Base-by-base conservation (phyloP, 202 grass and related monocot species). In the Panicum virgatum region DNA sequence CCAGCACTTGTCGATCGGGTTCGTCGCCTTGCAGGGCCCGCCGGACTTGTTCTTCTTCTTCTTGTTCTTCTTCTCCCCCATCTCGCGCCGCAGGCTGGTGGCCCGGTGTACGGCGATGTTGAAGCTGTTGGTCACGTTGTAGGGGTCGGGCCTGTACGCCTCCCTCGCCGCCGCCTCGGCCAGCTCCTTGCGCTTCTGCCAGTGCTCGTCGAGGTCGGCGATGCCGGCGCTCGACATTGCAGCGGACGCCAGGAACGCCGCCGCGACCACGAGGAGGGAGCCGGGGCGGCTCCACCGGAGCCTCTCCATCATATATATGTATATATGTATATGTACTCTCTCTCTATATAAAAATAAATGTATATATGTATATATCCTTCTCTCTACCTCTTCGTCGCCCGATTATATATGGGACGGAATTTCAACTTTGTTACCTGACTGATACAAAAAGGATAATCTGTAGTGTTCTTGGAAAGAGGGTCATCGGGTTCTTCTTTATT, bases 1-100 rank as follows among this genome's bases (percentile, higher is more conserved):
- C 92, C 92, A 94, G 57, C 92, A 94, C 29, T 90, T 88, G 89
- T 94, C 92, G 62, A 92, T 92, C 50, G 87, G 92, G 87, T 94
- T 94, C 23, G 89, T 92, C 36, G 87, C 82, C 13, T 34, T 2
- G 81, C 92, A 94, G 37, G 82, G 82, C 0, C 84, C 50, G 51
- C 82, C 52, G 60, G 36, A 82, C 37, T 46, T 46, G 44, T 46
- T 46, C 12, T 8, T 56, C 1, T 60, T 26, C 66, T 87, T 45
- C 66, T n/a, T n/a, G n/a, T n/a, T 45, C 66, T 59, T 75, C 72
- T 14, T 42, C 22, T 51, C 64, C 5, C 45, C 22, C 15, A 92
- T 62, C 57, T 11, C 52, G 3, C 92, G 88, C 7, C 92, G 76
- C 0, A 56, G 88, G 77, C 74, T 58, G 51, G 59, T 8, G 1